A percentile compares a stretch with the other conserved stretches of the same genome.
These are phyloP conservation scores for Trametes versicolor DNA, from an alignment of 1,284 basidiomycete genomes.

Conservation along the genomic window DNA sequence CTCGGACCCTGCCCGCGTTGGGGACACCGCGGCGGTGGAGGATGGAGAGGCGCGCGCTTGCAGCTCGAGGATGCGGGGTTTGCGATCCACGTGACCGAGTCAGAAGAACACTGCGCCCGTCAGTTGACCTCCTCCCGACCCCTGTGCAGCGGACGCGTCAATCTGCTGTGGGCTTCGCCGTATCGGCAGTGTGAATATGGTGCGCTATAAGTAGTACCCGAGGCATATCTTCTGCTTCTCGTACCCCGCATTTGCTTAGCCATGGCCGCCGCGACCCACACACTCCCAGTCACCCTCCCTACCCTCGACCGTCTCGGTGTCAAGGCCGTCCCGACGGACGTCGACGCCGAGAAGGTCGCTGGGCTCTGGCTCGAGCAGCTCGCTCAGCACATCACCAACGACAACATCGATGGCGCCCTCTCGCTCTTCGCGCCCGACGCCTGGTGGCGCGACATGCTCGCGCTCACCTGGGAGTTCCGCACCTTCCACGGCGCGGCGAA, in stretches of 20 bases:
- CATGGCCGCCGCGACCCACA: slow-evolving; percentile 30
- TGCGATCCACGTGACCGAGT: slow-evolving; percentile 5
- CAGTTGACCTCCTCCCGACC: slow-evolving; percentile 5
- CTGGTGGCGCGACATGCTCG: slow-evolving; percentile 69
- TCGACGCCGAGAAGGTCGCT: slow-evolving; percentile 51
- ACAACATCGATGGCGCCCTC: slow-evolving; percentile 49
- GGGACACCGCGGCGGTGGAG: not conserved
- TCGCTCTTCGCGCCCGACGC: slow-evolving; percentile 55
- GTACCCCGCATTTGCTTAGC: slow-evolving; percentile 5
- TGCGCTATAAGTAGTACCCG: slow-evolving; percentile 17
- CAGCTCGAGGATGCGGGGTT: not conserved
- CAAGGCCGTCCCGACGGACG: slow-evolving; percentile 43
- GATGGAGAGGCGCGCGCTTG: not conserved
- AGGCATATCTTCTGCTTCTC: not conserved
- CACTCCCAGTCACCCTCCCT: slow-evolving; percentile 46
- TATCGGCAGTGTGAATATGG: slow-evolving; percentile 5
- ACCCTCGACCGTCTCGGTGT: slow-evolving; percentile 56
- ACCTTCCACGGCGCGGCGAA: slow-evolving; percentile 59
- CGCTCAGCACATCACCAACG: slow-evolving; percentile 44
- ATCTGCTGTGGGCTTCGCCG: not conserved
- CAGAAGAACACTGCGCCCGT: slow-evolving; percentile 8
- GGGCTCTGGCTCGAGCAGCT: slow-evolving; percentile 58
- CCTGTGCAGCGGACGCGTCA: slow-evolving; percentile 3
- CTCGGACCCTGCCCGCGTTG: not conserved
- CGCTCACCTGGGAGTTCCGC: slow-evolving; percentile 73